Evolutionary conservation across 345 rosid species (phyloP), one percentile per base, ranked within the genome.

Genomic region (Psidium guajava): DNA sequence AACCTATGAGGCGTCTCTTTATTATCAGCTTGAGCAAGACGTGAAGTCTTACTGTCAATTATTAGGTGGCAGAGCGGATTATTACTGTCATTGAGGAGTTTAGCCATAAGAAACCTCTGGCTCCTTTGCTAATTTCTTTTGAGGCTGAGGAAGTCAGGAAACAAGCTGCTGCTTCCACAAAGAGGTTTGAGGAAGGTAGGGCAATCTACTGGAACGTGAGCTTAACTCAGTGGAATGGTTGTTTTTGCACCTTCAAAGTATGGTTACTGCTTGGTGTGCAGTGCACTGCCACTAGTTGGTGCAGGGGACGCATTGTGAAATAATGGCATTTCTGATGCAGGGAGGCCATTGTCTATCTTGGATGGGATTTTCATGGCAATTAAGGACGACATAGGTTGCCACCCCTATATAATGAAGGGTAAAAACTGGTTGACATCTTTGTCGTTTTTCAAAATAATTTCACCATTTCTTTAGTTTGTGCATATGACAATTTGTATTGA

Each of bases 351-450:
- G 85, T 96, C 97, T 9, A 85, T 95, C 85, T 87, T 95, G 89
- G 98, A 95, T 87, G 98, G 98, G 54, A 91, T 95, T 89, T 95
- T 96, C 87, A 89, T 96, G 86, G 97, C 98, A 86, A 92, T 96
- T 85, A 96, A 95, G 90, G 98, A 96, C 85, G 98, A 96, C 86
- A 96, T 96, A 84, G 97, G 94, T 84, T 95, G 95, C 93, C 88
- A 89, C 85, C 98, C 98, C 11, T 90, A 93, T 88, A 90, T 92
- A 59, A 84, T 96, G 49, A 96, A 92, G 88, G 97, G 98, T 94
- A 87, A 87, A 83, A 81, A 80, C 83, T 6, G 56, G 22, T 58
- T 22, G n/a, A 55, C 0, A 21, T n/a, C 42, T 16, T 85, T 13
- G 51, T 77, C 0, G 3, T 47, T 47, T 85, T 54, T 42, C 80